These are phyloP conservation scores for Trametes gibbosa DNA, from an alignment of 768 basidiomycete genomes.

Conservation along the genomic window DNA sequence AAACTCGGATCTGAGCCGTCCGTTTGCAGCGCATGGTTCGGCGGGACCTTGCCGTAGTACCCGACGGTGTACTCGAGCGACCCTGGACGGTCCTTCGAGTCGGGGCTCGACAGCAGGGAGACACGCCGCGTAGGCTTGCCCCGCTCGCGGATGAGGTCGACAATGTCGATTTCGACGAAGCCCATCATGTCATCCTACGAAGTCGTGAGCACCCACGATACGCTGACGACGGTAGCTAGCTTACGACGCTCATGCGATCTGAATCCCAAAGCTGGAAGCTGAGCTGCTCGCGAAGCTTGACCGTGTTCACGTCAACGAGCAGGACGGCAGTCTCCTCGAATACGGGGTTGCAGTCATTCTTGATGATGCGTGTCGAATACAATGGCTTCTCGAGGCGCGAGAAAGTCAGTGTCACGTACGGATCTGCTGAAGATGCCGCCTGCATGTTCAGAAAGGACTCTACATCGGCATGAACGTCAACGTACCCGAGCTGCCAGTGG, in stretches of 20 bases:
- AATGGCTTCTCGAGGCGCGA: constrained; percentile 60
- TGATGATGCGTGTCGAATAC: constrained; percentile 71
- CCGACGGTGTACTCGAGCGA: constrained; percentile 47
- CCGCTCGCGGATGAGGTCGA: constrained; percentile 29
- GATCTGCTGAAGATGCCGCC: constrained; percentile 26
- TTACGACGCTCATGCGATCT: constrained; percentile 40
- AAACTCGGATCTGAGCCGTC: constrained; percentile 37
- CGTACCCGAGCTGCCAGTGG: constrained; percentile 34
- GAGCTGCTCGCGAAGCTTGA: constrained; percentile 64
- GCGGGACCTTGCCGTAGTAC: constrained; percentile 46
- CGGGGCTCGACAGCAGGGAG: constrained; percentile 25
- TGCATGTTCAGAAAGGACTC: not conserved
- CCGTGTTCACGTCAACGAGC: constrained; percentile 59
- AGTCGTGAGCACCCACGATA: not conserved
- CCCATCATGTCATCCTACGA: constrained; percentile 48
- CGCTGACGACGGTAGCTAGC: not conserved
- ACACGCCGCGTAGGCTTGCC: constrained; percentile 27
- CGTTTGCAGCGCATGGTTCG: constrained; percentile 25
- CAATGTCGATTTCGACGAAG: constrained; percentile 40
- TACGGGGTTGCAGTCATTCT: constrained; percentile 56
- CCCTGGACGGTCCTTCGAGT: constrained; percentile 35
- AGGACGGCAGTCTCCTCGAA: constrained; percentile 70
- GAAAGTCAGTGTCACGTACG: constrained; percentile 66
- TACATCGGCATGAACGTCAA: not conserved
- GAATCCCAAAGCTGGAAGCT: constrained; percentile 73